phyloP scores from a whole-genome alignment of 495 filamentous ascomycete genomes.

The Neurospora sp. region DNA sequence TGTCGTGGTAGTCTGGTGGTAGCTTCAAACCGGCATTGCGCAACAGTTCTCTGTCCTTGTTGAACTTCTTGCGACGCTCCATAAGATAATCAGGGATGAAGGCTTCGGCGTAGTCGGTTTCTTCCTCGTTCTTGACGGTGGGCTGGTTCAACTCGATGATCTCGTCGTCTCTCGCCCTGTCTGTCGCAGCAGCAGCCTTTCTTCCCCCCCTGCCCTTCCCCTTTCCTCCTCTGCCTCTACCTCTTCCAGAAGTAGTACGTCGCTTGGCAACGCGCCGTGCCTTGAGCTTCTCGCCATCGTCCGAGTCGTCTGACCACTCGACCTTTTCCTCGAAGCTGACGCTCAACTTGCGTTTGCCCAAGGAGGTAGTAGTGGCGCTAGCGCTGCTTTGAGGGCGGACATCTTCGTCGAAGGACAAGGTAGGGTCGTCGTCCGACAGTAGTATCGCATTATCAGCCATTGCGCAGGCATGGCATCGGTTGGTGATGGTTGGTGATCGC shows the following conservation, averaged over 20 bases:
- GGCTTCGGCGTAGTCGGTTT: slow-evolving; percentile 21
- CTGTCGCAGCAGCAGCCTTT: neutral
- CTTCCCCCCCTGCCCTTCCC: slow-evolving; percentile 4
- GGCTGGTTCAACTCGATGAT: slow-evolving; percentile 4
- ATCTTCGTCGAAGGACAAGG: slow-evolving; percentile 6
- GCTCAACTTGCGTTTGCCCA: slow-evolving; percentile 18
- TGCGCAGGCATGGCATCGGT: neutral
- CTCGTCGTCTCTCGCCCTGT: neutral
- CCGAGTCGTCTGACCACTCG: slow-evolving; percentile 29
- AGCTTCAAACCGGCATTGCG: slow-evolving; percentile 61
- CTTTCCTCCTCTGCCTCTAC: slow-evolving; percentile 16
- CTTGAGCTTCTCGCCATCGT: slow-evolving; percentile 26
- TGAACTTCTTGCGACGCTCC: slow-evolving; percentile 48
- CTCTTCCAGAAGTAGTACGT: slow-evolving; percentile 11
- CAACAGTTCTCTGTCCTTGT: slow-evolving; percentile 45
- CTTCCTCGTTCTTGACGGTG: slow-evolving; percentile 11
- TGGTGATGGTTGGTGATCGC: neutral
- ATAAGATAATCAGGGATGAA: slow-evolving; percentile 36
- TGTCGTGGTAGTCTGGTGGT: slow-evolving; percentile 68
- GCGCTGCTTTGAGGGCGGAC: neutral
- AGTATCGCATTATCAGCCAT: slow-evolving; percentile 13
- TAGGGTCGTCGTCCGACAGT: slow-evolving; percentile 15
- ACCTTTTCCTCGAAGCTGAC: slow-evolving; percentile 24
- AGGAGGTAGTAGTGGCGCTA: neutral
- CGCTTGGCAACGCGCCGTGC: slow-evolving; percentile 11